phyloP scores from a whole-genome alignment of 108 stramenopile genomes.

The Pelagomonas calceolata region DNA sequence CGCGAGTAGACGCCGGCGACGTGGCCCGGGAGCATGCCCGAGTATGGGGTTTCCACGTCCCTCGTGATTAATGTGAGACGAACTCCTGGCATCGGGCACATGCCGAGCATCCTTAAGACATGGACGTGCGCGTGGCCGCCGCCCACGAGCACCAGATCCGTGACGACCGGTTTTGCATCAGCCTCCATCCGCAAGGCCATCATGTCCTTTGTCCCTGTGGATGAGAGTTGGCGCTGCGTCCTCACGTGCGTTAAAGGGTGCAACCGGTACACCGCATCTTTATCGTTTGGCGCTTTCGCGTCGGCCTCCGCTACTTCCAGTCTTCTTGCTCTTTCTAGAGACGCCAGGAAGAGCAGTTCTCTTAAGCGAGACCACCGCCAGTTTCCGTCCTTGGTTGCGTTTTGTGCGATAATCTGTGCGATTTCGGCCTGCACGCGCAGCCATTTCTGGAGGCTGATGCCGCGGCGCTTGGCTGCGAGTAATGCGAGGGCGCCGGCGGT shows the following conservation, averaged over 20 bases:
- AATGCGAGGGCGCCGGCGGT: too few relatives aligned
- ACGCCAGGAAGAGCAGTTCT: too few relatives aligned
- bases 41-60: constrained; percentile 70
- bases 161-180: not conserved
- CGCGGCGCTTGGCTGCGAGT: too few relatives aligned
- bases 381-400: too few relatives aligned
- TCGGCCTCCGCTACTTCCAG: too few relatives aligned
- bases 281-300: too few relatives aligned
- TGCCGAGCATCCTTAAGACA: constrained; percentile 79
- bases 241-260: not conserved
- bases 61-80: constrained; percentile 78
- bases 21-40: constrained; percentile 94
- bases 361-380: too few relatives aligned
- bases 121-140: constrained; percentile 93
- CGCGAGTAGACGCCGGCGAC: constrained; percentile 61
- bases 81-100: constrained; percentile 47
- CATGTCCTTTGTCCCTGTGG: not conserved
- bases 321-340: too few relatives aligned
- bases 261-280: not conserved
- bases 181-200: not conserved
- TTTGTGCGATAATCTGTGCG: too few relatives aligned
- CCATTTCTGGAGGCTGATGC: too few relatives aligned
- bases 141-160: constrained; percentile 74
- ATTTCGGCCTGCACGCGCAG: too few relatives aligned
- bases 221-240: not conserved